Evolutionary conservation across 1,284 basidiomycete species (phyloP).

Genomic region (Naganishia sp.): DNA sequence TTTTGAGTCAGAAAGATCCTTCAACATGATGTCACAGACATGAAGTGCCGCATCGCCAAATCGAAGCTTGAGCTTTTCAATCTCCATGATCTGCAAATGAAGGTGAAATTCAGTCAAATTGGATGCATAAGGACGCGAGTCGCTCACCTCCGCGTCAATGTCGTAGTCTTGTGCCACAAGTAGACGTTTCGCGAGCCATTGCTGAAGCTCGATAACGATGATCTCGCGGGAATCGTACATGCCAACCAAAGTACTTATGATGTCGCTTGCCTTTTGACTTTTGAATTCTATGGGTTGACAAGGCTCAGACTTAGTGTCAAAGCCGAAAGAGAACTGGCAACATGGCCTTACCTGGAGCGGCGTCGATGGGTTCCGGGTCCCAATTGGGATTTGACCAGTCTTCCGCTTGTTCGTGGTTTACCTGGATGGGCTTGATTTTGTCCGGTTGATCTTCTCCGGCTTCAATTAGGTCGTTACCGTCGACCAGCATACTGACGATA

Average conservation of each 20-base stretch:
- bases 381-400: conserved; percentile 85
- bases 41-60: conserved; percentile 88
- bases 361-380: conserved; percentile 91
- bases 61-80: conserved; percentile 88
- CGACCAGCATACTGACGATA: conserved; percentile 87
- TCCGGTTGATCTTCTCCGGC: conserved; percentile 62
- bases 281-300: conserved; percentile 68
- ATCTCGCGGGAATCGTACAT: conserved; percentile 94
- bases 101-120: neutral
- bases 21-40: conserved; percentile 94
- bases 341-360: conserved; percentile 70
- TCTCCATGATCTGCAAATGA: conserved; percentile 69
- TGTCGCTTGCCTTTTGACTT: conserved; percentile 80
- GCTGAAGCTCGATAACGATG: conserved; percentile 90
- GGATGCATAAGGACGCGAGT: conserved; percentile 3
- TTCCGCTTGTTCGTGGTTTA: conserved; percentile 64
- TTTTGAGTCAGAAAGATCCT: conserved; percentile 89
- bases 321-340: neutral
- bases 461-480: conserved; percentile 68
- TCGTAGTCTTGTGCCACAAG: conserved; percentile 76
- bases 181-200: conserved; percentile 78
- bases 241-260: conserved; percentile 89
- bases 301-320: neutral
- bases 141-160: conserved; percentile 73
- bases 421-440: conserved; percentile 71